Evolutionary conservation across 345 rosid species (phyloP).

Genomic region (Alliaria petiolata): DNA sequence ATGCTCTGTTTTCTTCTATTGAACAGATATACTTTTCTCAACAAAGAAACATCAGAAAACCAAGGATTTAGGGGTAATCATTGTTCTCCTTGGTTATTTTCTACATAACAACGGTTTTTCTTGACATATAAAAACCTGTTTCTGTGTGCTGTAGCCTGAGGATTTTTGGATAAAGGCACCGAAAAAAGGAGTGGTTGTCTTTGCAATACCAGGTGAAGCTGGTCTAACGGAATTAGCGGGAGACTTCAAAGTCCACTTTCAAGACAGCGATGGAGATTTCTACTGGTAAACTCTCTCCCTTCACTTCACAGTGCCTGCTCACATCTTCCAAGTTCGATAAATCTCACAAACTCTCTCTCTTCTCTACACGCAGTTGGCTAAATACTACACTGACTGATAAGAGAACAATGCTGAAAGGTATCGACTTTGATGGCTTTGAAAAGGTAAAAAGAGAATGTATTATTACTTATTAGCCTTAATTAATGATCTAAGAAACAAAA

Average conservation of each 20-base stretch:
- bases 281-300: slow-evolving; percentile 54
- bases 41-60: slow-evolving; percentile 79
- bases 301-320: background rate
- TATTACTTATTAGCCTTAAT: background rate
- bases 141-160: slow-evolving; percentile 58
- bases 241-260: slow-evolving; percentile 88
- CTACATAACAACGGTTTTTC: background rate
- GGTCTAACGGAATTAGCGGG: slow-evolving; percentile 79
- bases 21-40: slow-evolving; percentile 69
- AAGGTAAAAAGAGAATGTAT: slow-evolving; percentile 45
- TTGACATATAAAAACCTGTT: background rate
- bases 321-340: background rate
- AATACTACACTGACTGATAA: slow-evolving; percentile 85
- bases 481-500: background rate
- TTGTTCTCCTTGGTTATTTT: slow-evolving; percentile 11
- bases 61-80: slow-evolving; percentile 64
- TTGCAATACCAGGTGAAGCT: slow-evolving; percentile 94
- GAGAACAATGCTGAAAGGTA: slow-evolving; percentile 56
- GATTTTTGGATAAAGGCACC: slow-evolving; percentile 92
- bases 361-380: slow-evolving; percentile 60
- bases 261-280: slow-evolving; percentile 90
- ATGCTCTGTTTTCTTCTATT: slow-evolving; percentile 11
- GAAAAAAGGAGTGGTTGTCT: slow-evolving; percentile 82
- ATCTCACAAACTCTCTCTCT: background rate
- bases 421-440: slow-evolving; percentile 85